Percentiles rank a stretch among this genome's conserved stretches.
Evolutionary conservation across 257 asterid species (phyloP).

Genomic region (Capsicum pubescens): DNA sequence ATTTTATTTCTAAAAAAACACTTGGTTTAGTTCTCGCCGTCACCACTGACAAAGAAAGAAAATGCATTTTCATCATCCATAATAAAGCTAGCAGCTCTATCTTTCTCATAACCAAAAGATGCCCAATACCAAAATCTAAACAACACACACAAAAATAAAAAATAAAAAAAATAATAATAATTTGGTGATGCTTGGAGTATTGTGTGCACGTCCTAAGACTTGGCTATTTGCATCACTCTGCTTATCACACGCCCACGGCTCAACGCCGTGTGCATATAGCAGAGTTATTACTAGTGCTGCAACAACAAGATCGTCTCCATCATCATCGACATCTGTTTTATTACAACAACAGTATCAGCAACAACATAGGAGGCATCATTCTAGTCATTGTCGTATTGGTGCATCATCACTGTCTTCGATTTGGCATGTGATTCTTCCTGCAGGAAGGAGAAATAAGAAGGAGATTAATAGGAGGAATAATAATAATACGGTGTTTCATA

Average conservation of each 20-base stretch:
- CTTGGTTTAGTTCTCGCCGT: constrained; percentile 26
- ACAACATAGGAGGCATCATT: constrained; percentile 42
- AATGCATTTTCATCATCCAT: constrained; percentile 16
- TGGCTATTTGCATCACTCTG: constrained; percentile 61
- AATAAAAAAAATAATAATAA: neutral
- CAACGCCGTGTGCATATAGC: constrained; percentile 46
- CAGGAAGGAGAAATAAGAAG: constrained; percentile 33
- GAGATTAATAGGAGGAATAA: constrained; percentile 28
- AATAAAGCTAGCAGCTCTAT: neutral
- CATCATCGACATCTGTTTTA: no score
- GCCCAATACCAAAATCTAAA: neutral
- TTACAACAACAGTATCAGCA: neutral
- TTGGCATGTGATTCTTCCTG: constrained; percentile 79
- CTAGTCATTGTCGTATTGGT: constrained; percentile 37
- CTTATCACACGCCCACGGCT: constrained; percentile 48
- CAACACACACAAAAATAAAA: neutral
- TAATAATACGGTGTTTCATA: constrained; percentile 46
- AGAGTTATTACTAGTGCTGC: constrained; percentile 43
- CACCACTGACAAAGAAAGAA: neutral
- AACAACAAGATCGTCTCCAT: neutral
- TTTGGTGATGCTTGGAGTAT: constrained; percentile 77
- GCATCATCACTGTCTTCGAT: constrained; percentile 51
- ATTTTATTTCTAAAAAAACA: neutral
- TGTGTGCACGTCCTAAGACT: constrained; percentile 70
- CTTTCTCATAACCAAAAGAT: neutral